phyloP scores from a whole-genome alignment of 345 rosid genomes.

The Balakata baccata region DNA sequence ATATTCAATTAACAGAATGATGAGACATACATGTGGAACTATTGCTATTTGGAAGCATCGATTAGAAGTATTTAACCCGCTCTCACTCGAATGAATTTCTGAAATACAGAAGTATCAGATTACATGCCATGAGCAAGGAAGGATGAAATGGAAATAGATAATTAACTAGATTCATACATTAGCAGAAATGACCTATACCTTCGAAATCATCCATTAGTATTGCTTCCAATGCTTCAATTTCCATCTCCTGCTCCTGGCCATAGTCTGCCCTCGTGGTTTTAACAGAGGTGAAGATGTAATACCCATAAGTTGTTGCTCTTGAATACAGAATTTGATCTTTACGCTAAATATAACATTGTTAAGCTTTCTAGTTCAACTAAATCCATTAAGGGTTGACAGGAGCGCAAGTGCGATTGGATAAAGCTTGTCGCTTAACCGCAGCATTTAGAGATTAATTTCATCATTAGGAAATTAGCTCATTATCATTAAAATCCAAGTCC shows the following conservation, averaged over 20 bases:
- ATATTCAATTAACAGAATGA: background rate
- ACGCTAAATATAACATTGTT: background rate
- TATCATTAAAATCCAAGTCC: background rate
- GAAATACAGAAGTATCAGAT: constrained; percentile 16
- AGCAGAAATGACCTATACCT: constrained; percentile 38
- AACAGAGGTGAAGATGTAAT: background rate
- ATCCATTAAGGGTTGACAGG: background rate
- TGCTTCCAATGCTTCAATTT: constrained; percentile 91
- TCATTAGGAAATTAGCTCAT: background rate
- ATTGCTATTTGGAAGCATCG: constrained; percentile 78
- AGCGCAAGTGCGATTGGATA: background rate
- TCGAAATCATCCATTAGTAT: constrained; percentile 96
- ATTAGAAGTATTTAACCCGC: constrained; percentile 84
- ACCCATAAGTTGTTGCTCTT: background rate
- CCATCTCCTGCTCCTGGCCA: constrained; percentile 90
- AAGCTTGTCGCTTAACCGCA: background rate
- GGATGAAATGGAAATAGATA: constrained; percentile 14
- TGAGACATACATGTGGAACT: constrained; percentile 59
- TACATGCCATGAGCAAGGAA: background rate
- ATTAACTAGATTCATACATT: constrained; percentile 3
- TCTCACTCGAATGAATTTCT: constrained; percentile 88
- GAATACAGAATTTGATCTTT: background rate
- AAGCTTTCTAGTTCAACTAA: constrained; percentile 1
- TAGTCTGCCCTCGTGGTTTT: constrained; percentile 46
- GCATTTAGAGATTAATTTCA: background rate